Conservation (phyloP, 495 filamentous ascomycete genomes). For the Saxophila tyrrhenica region DNA sequence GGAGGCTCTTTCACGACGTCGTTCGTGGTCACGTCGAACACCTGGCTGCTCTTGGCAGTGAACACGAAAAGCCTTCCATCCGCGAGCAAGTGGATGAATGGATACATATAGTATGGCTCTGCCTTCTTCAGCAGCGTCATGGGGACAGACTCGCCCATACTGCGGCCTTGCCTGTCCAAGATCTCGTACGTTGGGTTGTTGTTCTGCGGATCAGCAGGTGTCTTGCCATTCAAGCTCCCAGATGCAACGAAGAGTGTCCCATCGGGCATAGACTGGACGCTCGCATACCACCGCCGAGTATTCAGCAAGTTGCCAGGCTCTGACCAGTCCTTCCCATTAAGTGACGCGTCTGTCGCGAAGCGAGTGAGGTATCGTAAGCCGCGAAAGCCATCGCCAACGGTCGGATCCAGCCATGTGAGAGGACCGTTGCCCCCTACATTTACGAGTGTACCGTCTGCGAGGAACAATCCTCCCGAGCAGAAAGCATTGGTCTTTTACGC, state of each 20-base stretch:
- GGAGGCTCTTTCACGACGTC: slow-evolving; percentile 35
- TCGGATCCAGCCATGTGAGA: slow-evolving; percentile 43
- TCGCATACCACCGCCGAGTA: slow-evolving; percentile 48
- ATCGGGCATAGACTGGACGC: slow-evolving; percentile 47
- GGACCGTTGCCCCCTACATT: slow-evolving; percentile 49
- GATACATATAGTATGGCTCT: slow-evolving; percentile 58
- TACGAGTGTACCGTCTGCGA: slow-evolving; percentile 44
- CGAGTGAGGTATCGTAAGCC: slow-evolving; percentile 44
- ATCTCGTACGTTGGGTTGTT: slow-evolving; percentile 58
- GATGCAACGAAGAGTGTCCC: slow-evolving; percentile 49
- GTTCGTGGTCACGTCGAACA: slow-evolving; percentile 39
- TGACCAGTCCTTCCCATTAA: slow-evolving; percentile 42
- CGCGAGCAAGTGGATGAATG: slow-evolving; percentile 47
- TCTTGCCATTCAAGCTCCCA: slow-evolving; percentile 48
- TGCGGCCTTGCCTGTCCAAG: slow-evolving; percentile 34
- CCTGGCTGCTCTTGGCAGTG: slow-evolving; percentile 42
- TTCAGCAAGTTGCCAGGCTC: slow-evolving; percentile 47
- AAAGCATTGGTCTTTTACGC: slow-evolving; percentile 50
- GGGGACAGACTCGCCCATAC: slow-evolving; percentile 33
- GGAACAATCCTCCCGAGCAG: slow-evolving; percentile 50
- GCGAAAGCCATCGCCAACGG: slow-evolving; percentile 47
- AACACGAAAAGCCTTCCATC: slow-evolving; percentile 49
- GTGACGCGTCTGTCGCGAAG: slow-evolving; percentile 35
- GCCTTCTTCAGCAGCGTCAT: slow-evolving; percentile 44
- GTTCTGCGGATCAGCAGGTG: slow-evolving; percentile 43